Percentiles rank a stretch among this genome's conserved stretches.
phyloP scores from a whole-genome alignment of 495 filamentous ascomycete genomes.

The Podospora comata region DNA sequence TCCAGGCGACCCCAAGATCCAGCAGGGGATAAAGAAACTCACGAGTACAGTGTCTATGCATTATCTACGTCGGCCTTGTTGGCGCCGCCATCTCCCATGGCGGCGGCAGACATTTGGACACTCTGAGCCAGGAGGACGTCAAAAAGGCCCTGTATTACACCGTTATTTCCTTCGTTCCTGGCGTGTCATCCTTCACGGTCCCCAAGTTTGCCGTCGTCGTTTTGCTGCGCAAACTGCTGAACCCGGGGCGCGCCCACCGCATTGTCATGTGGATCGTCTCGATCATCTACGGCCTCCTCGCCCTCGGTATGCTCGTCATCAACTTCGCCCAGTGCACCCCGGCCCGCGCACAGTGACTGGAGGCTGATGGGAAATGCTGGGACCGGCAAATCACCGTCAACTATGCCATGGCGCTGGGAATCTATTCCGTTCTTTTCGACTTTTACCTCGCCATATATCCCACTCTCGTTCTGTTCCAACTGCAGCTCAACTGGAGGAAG shows the following conservation, averaged over 20 bases:
- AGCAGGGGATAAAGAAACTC: neutral
- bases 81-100: constrained; percentile 20
- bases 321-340: constrained; percentile 31
- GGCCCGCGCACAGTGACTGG: constrained; percentile 23
- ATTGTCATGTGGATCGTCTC: constrained; percentile 26
- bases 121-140: constrained; percentile 16
- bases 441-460: constrained; percentile 30
- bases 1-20: neutral
- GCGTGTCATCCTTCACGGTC: constrained; percentile 25
- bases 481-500: constrained; percentile 26
- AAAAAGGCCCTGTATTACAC: constrained; percentile 19
- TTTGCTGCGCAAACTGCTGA: constrained; percentile 25
- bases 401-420: constrained; percentile 22
- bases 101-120: constrained; percentile 22
- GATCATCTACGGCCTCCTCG: constrained; percentile 16
- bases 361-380: constrained; percentile 18
- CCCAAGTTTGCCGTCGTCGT: constrained; percentile 31
- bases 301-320: constrained; percentile 21
- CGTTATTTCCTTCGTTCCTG: constrained; percentile 29
- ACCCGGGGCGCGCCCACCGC: constrained; percentile 17
- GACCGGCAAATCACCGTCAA: constrained; percentile 23
- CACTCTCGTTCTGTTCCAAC: constrained; percentile 15
- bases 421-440: constrained; percentile 26
- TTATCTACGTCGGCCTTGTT: constrained; percentile 20
- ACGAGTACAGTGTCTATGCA: constrained; percentile 12